A percentile compares a stretch with the other conserved stretches of the same genome.
phyloP scores from a whole-genome alignment of 495 filamentous ascomycete genomes.

The Recurvomyces mirabilis region DNA sequence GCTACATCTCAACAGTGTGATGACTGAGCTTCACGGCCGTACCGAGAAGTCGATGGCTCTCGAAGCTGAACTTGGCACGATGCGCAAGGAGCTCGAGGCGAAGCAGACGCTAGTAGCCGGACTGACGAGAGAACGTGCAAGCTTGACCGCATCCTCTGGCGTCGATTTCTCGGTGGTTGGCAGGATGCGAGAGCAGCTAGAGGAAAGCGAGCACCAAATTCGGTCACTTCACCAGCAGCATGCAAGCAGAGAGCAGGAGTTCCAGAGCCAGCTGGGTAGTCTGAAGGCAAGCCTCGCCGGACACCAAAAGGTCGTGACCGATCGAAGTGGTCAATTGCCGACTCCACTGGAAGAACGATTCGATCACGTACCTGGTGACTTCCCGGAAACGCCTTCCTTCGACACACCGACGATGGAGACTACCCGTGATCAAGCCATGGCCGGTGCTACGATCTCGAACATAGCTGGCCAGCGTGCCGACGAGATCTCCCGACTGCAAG shows the following conservation, averaged over 20 bases:
- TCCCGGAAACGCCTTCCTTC: slow-evolving; percentile 19
- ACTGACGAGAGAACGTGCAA: slow-evolving; percentile 80
- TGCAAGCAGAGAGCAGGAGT: slow-evolving; percentile 57
- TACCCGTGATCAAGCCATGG: slow-evolving; percentile 7
- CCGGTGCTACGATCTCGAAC: slow-evolving; percentile 16
- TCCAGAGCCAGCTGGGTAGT: slow-evolving; percentile 55
- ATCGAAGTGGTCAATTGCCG: slow-evolving; percentile 11
- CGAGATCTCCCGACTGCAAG: slow-evolving; percentile 60
- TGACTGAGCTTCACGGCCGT: slow-evolving; percentile 79
- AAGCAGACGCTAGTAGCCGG: slow-evolving; percentile 93
- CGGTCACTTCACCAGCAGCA: slow-evolving; percentile 62
- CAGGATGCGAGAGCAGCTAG: slow-evolving; percentile 72
- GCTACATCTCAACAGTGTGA: slow-evolving; percentile 75
- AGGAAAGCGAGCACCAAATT: slow-evolving; percentile 74
- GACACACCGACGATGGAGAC: slow-evolving; percentile 25
- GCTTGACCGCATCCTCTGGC: slow-evolving; percentile 58
- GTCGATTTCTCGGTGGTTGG: slow-evolving; percentile 91
- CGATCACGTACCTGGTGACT: slow-evolving; percentile 22
- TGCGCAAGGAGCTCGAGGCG: slow-evolving; percentile 90
- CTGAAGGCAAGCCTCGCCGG: slow-evolving; percentile 41
- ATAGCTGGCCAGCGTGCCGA: slow-evolving; percentile 40
- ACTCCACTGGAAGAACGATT: slow-evolving; percentile 14
- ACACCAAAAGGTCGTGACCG: slow-evolving; percentile 4
- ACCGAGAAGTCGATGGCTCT: slow-evolving; percentile 83
- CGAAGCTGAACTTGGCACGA: slow-evolving; percentile 68